Percentiles rank a stretch among this genome's conserved stretches.
Evolutionary conservation across 2,329 filamentous ascomycete genomes (phyloP).

Genomic region (Trematosphaeria pertusa): DNA sequence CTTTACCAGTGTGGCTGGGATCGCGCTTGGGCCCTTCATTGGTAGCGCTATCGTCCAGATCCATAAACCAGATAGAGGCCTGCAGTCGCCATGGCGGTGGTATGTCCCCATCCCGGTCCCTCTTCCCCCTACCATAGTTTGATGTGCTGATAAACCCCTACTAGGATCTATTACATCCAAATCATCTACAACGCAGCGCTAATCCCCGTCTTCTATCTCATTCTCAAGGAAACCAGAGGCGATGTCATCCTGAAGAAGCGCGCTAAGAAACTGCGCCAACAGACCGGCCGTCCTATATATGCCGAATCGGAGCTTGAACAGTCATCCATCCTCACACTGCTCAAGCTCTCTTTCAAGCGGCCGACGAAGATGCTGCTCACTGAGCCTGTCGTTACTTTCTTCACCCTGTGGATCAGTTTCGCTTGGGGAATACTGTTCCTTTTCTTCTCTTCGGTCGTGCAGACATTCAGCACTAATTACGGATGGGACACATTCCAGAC

Average conservation of each 20-base stretch:
- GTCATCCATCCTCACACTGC: slow-evolving; percentile 18
- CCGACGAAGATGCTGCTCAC: slow-evolving; percentile 51
- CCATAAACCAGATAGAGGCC: slow-evolving; percentile 27
- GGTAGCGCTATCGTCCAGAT: slow-evolving; percentile 51
- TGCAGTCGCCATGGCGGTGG: slow-evolving; percentile 48
- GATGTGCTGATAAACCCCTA: too few relatives aligned
- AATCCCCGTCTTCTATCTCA: slow-evolving; percentile 52
- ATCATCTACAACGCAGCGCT: slow-evolving; percentile 53
- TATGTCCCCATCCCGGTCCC: slow-evolving; percentile 20
- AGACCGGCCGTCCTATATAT: slow-evolving; percentile 42
- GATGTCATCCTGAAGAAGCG: slow-evolving; percentile 52
- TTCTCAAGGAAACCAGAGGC: slow-evolving; percentile 51
- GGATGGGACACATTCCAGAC: slow-evolving; percentile 43
- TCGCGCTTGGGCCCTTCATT: slow-evolving; percentile 53
- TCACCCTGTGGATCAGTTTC: slow-evolving; percentile 55
- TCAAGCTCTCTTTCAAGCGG: slow-evolving; percentile 48
- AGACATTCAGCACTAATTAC: slow-evolving; percentile 50
- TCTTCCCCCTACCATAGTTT: slow-evolving; percentile 2
- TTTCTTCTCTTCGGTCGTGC: slow-evolving; percentile 51
- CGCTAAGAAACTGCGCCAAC: slow-evolving; percentile 47
- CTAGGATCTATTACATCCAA: slow-evolving; percentile 54
- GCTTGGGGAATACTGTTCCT: slow-evolving; percentile 54
- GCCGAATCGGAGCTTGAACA: slow-evolving; percentile 37
- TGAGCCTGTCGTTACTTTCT: slow-evolving; percentile 52
- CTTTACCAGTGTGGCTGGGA: slow-evolving; percentile 53